A percentile compares a stretch with the other conserved stretches of the same genome.
phyloP scores from a whole-genome alignment of 768 basidiomycete species.

The Boletus pseudo-olivaceus region DNA sequence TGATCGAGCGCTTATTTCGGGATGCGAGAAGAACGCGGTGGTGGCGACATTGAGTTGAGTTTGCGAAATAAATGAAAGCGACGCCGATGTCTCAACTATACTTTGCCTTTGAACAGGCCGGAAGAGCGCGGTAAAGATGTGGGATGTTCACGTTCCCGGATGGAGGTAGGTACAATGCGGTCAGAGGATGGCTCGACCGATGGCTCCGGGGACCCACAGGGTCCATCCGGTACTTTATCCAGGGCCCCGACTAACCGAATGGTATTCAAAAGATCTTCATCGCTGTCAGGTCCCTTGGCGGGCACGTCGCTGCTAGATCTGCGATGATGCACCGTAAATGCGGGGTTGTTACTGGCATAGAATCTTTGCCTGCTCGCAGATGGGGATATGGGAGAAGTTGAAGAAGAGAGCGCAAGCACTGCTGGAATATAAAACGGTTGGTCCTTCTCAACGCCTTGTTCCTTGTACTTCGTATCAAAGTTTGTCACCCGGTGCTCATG shows the following conservation, averaged over 20 bases:
- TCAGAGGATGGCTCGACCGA: conserved; percentile 8
- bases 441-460: conserved; percentile 22
- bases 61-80: no score
- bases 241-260: conserved; percentile 29
- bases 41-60: no score
- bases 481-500: conserved; percentile 28
- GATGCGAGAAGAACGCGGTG: conserved; percentile 10
- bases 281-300: conserved; percentile 9
- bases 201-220: conserved; percentile 1
- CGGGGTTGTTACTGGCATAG: neutral
- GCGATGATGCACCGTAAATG: conserved; percentile 9
- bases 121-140: conserved; percentile 31
- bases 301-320: conserved; percentile 18
- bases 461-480: conserved; percentile 13
- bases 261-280: conserved; percentile 31
- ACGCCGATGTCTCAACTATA: no score
- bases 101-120: no score
- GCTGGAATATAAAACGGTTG: conserved; percentile 30
- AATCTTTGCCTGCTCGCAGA: conserved; percentile 10
- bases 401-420: conserved; percentile 18
- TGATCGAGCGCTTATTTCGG: conserved; percentile 5
- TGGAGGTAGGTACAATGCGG: conserved; percentile 49
- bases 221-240: conserved; percentile 20
- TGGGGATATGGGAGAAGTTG: conserved; percentile 19
- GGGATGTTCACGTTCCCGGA: conserved; percentile 52